Evolutionary conservation across 2,329 filamentous ascomycete species (phyloP).

Genomic region (Sarocladium brachiariae): DNA sequence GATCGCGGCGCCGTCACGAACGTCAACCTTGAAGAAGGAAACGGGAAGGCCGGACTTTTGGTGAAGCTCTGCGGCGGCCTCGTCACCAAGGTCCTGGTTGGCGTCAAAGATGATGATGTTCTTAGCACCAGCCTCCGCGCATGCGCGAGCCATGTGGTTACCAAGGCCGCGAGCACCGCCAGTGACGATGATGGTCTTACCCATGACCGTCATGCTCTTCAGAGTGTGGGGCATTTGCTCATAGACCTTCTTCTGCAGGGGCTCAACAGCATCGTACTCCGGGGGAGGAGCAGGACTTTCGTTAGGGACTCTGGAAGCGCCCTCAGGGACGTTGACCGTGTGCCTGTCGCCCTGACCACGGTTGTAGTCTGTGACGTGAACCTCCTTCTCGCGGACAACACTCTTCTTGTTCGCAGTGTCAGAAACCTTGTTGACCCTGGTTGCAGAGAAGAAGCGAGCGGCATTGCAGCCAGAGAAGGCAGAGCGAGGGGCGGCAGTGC

Average conservation of each 20-base stretch:
- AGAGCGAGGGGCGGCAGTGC: conserved; percentile 21
- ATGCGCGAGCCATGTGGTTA: conserved; percentile 72
- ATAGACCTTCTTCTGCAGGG: conserved; percentile 47
- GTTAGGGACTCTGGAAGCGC: conserved; percentile 34
- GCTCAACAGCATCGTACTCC: conserved; percentile 42
- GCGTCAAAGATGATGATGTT: conserved; percentile 70
- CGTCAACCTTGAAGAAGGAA: conserved; percentile 72
- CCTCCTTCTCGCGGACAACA: conserved; percentile 49
- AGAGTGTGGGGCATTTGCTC: conserved; percentile 56
- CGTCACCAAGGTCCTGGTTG: conserved; percentile 67
- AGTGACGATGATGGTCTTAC: conserved; percentile 66
- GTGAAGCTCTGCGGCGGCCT: conserved; percentile 62
- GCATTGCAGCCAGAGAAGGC: conserved; percentile 17
- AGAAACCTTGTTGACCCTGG: conserved; percentile 24
- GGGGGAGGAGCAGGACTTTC: conserved; percentile 30
- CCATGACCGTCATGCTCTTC: conserved; percentile 61
- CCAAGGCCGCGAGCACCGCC: conserved; percentile 72
- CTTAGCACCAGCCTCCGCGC: conserved; percentile 68
- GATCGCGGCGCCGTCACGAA: conserved; percentile 64
- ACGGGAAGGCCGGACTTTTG: conserved; percentile 66
- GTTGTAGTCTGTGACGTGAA: conserved; percentile 49
- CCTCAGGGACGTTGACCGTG: conserved; percentile 44
- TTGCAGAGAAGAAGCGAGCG: conserved; percentile 27
- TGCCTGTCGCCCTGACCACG: conserved; percentile 46
- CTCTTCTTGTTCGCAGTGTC: conserved; percentile 41